Evolutionary conservation across 306 rosid genomes (phyloP).

Genomic region (Cicer yamashitae): DNA sequence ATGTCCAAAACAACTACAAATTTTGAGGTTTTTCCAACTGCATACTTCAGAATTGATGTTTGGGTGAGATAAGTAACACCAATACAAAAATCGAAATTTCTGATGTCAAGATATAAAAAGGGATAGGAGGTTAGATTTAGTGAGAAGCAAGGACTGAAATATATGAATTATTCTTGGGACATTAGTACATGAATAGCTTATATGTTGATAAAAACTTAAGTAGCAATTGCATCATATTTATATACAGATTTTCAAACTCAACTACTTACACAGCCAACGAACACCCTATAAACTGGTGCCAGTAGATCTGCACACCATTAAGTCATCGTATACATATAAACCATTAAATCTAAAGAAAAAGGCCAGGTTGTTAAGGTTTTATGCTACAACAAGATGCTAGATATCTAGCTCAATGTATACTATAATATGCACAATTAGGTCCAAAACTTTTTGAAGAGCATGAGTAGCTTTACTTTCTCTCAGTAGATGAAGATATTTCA

Average conservation of each 20-base stretch:
- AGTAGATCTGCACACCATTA: constrained; percentile 30
- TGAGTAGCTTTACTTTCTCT: constrained; percentile 45
- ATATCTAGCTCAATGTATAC: constrained; percentile 42
- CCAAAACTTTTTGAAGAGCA: constrained; percentile 59
- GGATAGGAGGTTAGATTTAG: background rate
- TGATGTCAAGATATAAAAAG: background rate
- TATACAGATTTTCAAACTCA: constrained; percentile 36
- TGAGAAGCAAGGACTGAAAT: background rate
- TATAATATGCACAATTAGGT: constrained; percentile 43
- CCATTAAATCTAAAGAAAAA: constrained; percentile 29
- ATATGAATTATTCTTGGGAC: background rate
- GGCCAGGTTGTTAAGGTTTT: constrained; percentile 27
- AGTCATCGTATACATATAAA: background rate
- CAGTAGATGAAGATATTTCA: constrained; percentile 56
- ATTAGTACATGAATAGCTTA: background rate
- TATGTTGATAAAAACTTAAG: background rate
- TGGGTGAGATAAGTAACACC: no score
- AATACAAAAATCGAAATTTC: constrained; percentile 2
- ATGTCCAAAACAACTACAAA: no score
- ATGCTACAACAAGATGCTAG: constrained; percentile 24
- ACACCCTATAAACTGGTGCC: constrained; percentile 44
- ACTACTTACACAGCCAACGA: constrained; percentile 30
- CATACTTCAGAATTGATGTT: no score
- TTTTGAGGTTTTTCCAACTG: no score
- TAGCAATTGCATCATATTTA: constrained; percentile 23